A percentile compares a stretch with the other conserved stretches of the same genome.
Evolutionary conservation across 768 basidiomycete species (phyloP).

Genomic region (Lenzites betulinus): DNA sequence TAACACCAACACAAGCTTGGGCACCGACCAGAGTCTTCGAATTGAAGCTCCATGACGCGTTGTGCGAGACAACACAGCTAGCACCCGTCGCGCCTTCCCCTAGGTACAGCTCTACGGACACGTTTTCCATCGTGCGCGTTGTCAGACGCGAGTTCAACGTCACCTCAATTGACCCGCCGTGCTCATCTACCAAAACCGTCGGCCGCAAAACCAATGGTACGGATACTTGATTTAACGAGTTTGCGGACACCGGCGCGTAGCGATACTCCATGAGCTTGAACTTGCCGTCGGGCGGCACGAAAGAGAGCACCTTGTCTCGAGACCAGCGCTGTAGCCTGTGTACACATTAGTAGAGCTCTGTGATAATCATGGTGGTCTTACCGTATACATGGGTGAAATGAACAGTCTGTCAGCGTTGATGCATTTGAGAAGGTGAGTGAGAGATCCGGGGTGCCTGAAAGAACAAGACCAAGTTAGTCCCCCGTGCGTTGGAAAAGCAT

Average conservation of each 20-base stretch:
- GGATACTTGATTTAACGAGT: slow-evolving; percentile 29
- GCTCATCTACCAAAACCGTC: slow-evolving; percentile 38
- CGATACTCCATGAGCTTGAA: slow-evolving; percentile 87
- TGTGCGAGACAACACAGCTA: slow-evolving; percentile 68
- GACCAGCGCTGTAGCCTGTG: slow-evolving; percentile 77
- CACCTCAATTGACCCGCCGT: slow-evolving; percentile 59
- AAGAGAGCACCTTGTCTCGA: slow-evolving; percentile 77
- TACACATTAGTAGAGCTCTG: slow-evolving; percentile 28
- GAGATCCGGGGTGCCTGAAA: slow-evolving; percentile 85
- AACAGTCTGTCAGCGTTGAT: slow-evolving; percentile 70
- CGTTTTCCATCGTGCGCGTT: slow-evolving; percentile 67
- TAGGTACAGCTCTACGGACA: slow-evolving; percentile 71
- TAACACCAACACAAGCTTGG: neutral
- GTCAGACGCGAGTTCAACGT: slow-evolving; percentile 64
- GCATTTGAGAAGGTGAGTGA: slow-evolving; percentile 76
- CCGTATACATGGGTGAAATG: slow-evolving; percentile 95
- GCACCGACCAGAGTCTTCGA: slow-evolving; percentile 32
- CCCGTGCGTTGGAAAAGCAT: neutral
- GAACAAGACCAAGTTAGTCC: neutral
- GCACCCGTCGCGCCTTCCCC: slow-evolving; percentile 74
- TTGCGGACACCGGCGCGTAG: slow-evolving; percentile 40
- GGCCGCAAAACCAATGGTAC: slow-evolving; percentile 38
- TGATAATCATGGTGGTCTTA: slow-evolving; percentile 36
- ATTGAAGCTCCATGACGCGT: slow-evolving; percentile 83
- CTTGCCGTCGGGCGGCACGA: slow-evolving; percentile 90